These are phyloP conservation scores for Malus hybrid DNA, from an alignment of 331 rosid genomes.

Conservation along the genomic window DNA sequence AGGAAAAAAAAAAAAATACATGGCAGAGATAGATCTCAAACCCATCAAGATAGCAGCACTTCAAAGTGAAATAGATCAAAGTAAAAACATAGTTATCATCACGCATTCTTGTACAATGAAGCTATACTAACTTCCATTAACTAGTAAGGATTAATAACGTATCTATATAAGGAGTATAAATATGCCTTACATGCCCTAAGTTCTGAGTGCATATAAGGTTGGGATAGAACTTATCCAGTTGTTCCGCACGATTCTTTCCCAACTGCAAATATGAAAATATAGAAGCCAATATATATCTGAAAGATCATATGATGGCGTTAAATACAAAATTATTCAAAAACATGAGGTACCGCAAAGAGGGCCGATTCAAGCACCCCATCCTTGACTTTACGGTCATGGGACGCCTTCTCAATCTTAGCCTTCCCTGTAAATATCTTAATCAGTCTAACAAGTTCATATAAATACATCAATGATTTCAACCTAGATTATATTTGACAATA, in stretches of 20 bases:
- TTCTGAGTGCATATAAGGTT: conserved; percentile 85
- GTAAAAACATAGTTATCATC: background rate
- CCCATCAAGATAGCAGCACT: conserved; percentile 3
- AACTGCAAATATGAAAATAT: conserved; percentile 43
- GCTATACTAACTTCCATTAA: background rate
- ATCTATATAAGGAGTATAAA: conserved; percentile 11
- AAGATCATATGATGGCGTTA: background rate
- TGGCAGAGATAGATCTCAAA: background rate
- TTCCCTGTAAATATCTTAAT: conserved; percentile 47
- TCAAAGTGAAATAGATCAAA: conserved; percentile 1
- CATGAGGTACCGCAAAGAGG: conserved; percentile 48
- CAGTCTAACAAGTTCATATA: conserved; percentile 17
- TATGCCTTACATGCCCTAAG: conserved; percentile 76
- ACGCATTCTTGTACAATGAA: background rate
- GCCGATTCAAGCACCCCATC: conserved; percentile 70
- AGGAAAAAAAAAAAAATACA: conserved; percentile 3
- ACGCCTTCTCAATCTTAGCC: conserved; percentile 47
- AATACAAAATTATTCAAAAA: background rate
- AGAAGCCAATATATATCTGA: background rate
- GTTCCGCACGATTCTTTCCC: conserved; percentile 72
- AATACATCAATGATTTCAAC: conserved; percentile 10
- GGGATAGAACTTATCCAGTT: conserved; percentile 81
- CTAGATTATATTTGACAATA: background rate
- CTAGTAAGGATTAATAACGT: conserved; percentile 1
- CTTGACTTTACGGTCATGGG: conserved; percentile 56